Base-by-base conservation (phyloP, 176 grass and related monocot species). In the Puccinellia tenuiflora region DNA sequence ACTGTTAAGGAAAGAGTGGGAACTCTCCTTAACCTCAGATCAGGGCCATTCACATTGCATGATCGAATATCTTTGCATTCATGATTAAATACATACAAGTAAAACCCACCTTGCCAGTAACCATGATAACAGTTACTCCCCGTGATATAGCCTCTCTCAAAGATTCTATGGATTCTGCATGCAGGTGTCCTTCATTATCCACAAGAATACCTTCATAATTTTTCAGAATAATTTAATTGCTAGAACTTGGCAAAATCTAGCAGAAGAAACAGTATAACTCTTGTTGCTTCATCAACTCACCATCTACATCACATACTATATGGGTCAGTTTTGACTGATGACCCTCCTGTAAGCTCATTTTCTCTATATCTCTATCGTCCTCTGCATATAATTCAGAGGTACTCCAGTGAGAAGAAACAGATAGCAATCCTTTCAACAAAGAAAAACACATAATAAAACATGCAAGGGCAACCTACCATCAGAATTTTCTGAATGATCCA, bases 261-360 rank as follows among this genome's bases (percentile, higher is more conserved):
- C 5, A 65, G 21, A 70, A 63, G 16, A 72, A 85, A 17, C 5
- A 43, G 14, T 25, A 88, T 51, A 81, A 29, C 64, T 78, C 9
- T 60, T 81, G 24, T 60, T 68, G 47, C 55, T 51, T 48, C 31
- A 78, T 80, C 55, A 79, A 26, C 88, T 95, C 83, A 98, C 96
- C 90, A 91, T 98, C 96, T 82, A 98, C 85, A 87, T 98, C 92
- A 87, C 74, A 95, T 78, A 93, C 48, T 52, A 98, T 87, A 88
- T 95, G 90, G 74, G 80, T 93, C 39, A 95, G 65, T 78, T 93
- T 93, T 65, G 85, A 35, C 59, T 83, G 90, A 81, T 69, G 55
- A 85, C 75, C 78, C 26, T 84, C 54, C 63, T 7, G 35, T 65
- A 78, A 56, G 53, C 24, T 84, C 77, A 14, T 30, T 79, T 85